These are phyloP conservation scores for Claviceps capensis DNA, from an alignment of 2,329 filamentous ascomycete genomes.

Conservation along the genomic window DNA sequence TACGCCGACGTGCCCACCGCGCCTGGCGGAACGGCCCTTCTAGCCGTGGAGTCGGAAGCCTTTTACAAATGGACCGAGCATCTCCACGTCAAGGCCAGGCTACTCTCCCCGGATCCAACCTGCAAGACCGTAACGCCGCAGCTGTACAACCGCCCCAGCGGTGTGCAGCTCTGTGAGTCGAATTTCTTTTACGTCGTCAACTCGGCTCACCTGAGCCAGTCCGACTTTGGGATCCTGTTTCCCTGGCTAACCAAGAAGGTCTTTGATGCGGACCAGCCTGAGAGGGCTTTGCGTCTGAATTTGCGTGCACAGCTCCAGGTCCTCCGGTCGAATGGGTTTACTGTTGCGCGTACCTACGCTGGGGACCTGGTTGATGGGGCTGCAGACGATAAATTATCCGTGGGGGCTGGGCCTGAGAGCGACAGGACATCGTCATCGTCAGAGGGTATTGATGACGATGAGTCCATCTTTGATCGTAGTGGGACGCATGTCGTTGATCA, in stretches of 20 bases:
- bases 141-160: constrained; percentile 28
- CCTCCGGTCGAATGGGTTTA: constrained; percentile 34
- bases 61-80: constrained; percentile 71
- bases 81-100: constrained; percentile 51
- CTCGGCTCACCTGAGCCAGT: constrained; percentile 72
- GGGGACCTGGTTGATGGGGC: constrained; percentile 36
- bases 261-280: constrained; percentile 42
- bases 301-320: constrained; percentile 44
- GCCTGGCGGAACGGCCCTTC: constrained; percentile 42
- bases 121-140: constrained; percentile 26
- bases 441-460: constrained; percentile 32
- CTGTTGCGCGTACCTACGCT: constrained; percentile 34
- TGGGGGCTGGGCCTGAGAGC: constrained; percentile 8
- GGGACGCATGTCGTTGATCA: constrained; percentile 25
- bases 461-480: constrained; percentile 34
- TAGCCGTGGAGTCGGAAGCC: constrained; percentile 61
- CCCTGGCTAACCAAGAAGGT: constrained; percentile 52
- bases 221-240: constrained; percentile 73
- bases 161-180: constrained; percentile 34
- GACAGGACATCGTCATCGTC: constrained; percentile 6
- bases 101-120: constrained; percentile 44
- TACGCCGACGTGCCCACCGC: constrained; percentile 40
- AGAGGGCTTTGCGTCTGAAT: constrained; percentile 45
- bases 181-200: constrained; percentile 61
- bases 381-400: constrained; percentile 22